Conservation (phyloP, 2,329 filamentous ascomycete genomes). For the Aureobasidium melanogenum region DNA sequence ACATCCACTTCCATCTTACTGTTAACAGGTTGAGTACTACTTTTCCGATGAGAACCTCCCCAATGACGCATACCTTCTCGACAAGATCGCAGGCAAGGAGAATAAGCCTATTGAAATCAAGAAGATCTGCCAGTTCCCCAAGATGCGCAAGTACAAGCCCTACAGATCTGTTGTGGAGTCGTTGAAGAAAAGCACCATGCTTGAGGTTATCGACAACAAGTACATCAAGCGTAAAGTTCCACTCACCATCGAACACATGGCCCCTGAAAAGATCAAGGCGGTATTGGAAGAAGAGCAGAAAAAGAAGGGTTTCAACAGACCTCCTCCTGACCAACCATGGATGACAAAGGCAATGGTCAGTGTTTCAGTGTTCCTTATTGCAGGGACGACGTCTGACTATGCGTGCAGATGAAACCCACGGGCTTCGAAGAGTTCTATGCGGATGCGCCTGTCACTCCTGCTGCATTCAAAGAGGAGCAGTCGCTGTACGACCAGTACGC, state of each 20-base stretch:
- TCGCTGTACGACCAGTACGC: conserved; percentile 55
- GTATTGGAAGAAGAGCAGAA: conserved; percentile 22
- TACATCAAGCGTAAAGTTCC: conserved; percentile 35
- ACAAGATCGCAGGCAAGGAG: conserved; percentile 30
- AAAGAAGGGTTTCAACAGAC: conserved; percentile 18
- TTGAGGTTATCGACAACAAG: conserved; percentile 34
- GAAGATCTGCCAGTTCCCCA: conserved; percentile 35
- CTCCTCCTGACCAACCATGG: conserved; percentile 20
- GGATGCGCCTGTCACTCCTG: conserved; percentile 68
- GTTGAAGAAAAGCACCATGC: conserved; percentile 32
- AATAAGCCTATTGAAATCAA: conserved; percentile 36
- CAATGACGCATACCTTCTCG: conserved; percentile 34
- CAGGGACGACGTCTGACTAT: background rate
- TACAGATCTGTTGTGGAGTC: conserved; percentile 29
- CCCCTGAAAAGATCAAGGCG: conserved; percentile 14
- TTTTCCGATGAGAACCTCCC: conserved; percentile 41
- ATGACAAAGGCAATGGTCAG: conserved; percentile 32
- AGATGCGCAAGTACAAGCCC: conserved; percentile 38
- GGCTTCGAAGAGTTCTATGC: conserved; percentile 62
- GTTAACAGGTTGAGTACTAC: conserved; percentile 38
- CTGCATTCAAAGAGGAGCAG: conserved; percentile 57
- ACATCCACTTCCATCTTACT: background rate
- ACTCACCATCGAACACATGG: conserved; percentile 21
- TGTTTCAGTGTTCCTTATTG: background rate
- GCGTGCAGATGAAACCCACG: conserved; percentile 26